Evolutionary conservation across 495 filamentous ascomycete species (phyloP).

Genomic region (Penicillium bialowiezense): DNA sequence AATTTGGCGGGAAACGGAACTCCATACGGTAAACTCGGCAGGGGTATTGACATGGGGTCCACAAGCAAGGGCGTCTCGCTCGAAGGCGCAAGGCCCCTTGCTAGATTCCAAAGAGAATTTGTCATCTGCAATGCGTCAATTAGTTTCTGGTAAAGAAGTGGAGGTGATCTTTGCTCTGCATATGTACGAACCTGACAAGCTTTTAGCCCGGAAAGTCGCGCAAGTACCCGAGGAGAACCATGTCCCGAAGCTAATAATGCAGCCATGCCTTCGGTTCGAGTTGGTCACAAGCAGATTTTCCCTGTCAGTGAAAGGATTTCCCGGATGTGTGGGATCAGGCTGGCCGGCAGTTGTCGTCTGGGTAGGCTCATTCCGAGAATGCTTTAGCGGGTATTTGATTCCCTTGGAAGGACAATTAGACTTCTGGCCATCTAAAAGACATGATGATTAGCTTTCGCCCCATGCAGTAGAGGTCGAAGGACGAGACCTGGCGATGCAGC

Average conservation of each 20-base stretch:
- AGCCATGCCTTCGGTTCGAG: constrained; percentile 53
- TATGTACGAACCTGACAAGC: constrained; percentile 37
- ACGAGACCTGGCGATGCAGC: constrained; percentile 52
- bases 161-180: not conserved
- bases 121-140: constrained; percentile 30
- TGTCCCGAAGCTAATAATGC: constrained; percentile 64
- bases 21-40: constrained; percentile 46
- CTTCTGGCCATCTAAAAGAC: constrained; percentile 50
- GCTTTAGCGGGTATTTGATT: constrained; percentile 69
- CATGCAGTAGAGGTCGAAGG: not conserved
- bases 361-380: constrained; percentile 32
- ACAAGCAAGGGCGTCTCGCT: constrained; percentile 49
- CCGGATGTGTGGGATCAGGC: constrained; percentile 40
- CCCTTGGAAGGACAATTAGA: constrained; percentile 60
- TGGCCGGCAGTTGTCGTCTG: constrained; percentile 30
- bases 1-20: not conserved
- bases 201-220: constrained; percentile 60
- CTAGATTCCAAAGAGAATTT: constrained; percentile 60
- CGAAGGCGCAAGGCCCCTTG: constrained; percentile 55
- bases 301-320: constrained; percentile 49
- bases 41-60: constrained; percentile 39
- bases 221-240: constrained; percentile 72
- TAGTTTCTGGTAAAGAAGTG: not conserved
- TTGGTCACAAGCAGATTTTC: constrained; percentile 60
- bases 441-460: not conserved